Conservation (phyloP, 192 early-diverging fungal species). For the Linnemannia exigua region DNA sequence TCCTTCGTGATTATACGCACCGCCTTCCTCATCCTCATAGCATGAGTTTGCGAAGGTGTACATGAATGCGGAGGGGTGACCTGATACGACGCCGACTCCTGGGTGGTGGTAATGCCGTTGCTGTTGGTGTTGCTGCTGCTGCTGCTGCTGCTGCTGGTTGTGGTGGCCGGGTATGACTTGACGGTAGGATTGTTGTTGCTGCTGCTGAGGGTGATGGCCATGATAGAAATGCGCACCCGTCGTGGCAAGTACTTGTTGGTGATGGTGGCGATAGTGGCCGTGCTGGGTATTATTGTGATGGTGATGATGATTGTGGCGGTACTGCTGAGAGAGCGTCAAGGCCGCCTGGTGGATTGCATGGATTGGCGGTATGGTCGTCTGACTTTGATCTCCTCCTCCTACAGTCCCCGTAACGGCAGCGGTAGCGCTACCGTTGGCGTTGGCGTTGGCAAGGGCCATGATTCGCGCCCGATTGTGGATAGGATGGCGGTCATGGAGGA, state of each 20-base stretch:
- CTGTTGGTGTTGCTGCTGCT: too few species aligned
- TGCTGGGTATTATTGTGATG: not conserved
- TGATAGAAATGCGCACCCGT: not conserved
- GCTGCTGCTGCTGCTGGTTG: too few species aligned
- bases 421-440: too few species aligned
- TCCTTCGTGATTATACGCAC: not conserved
- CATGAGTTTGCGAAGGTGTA: not conserved
- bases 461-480: slow-evolving; percentile 49
- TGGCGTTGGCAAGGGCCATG: slow-evolving; percentile 22
- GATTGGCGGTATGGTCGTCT: not conserved
- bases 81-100: slow-evolving; percentile 4
- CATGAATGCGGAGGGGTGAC: not conserved
- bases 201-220: not conserved
- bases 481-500: slow-evolving; percentile 45
- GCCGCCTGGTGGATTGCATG: not conserved
- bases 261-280: not conserved
- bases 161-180: not conserved
- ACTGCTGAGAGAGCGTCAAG: not conserved
- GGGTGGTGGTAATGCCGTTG: not conserved
- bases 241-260: too few species aligned
- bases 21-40: not conserved
- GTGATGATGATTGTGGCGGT: slow-evolving; percentile 9
- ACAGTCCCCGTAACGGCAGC: not conserved
- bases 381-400: not conserved
- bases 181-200: not conserved